phyloP scores from a whole-genome alignment of 139 green algal species.

The Auxenochlorella pyrenoidosa region DNA sequence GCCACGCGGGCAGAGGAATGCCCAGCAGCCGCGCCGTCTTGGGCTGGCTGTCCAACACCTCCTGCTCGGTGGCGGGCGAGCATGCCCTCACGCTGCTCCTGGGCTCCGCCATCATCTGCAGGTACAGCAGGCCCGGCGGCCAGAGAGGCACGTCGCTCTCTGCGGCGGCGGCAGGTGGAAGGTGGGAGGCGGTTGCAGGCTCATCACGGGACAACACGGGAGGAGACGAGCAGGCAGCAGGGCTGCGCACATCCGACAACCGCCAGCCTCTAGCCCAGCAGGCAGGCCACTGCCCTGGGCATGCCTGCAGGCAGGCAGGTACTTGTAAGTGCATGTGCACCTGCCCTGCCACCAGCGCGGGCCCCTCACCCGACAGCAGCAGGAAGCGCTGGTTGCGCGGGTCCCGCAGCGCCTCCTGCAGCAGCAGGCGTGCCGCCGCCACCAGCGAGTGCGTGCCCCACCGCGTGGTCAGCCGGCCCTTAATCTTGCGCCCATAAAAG shows the following conservation, averaged over 20 bases:
- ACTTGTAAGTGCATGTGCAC: neutral
- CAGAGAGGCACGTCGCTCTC: slow-evolving; percentile 51
- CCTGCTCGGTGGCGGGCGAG: neutral
- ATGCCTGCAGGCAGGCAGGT: too few species aligned
- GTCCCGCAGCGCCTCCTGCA: slow-evolving; percentile 40
- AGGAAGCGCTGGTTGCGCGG: slow-evolving; percentile 52
- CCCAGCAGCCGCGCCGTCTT: neutral
- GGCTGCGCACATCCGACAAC: neutral
- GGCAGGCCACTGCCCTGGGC: neutral
- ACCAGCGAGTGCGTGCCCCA: slow-evolving; percentile 33
- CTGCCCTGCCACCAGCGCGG: neutral
- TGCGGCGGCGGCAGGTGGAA: neutral
- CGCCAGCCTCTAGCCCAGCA: neutral
- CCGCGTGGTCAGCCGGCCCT: neutral
- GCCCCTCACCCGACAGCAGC: slow-evolving; percentile 35
- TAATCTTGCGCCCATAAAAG: neutral
- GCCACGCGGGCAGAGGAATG: neutral
- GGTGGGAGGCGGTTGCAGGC: neutral
- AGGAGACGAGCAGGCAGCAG: neutral
- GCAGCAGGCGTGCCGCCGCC: slow-evolving; percentile 39
- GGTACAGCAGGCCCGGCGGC: slow-evolving; percentile 37
- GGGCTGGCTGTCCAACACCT: neutral
- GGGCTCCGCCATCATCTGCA: slow-evolving; percentile 35
- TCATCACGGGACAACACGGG: neutral
- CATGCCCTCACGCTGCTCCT: slow-evolving; percentile 43